Base-by-base conservation (phyloP, 805 yeast genomes). In the Metschnikowia santaceciliae region DNA sequence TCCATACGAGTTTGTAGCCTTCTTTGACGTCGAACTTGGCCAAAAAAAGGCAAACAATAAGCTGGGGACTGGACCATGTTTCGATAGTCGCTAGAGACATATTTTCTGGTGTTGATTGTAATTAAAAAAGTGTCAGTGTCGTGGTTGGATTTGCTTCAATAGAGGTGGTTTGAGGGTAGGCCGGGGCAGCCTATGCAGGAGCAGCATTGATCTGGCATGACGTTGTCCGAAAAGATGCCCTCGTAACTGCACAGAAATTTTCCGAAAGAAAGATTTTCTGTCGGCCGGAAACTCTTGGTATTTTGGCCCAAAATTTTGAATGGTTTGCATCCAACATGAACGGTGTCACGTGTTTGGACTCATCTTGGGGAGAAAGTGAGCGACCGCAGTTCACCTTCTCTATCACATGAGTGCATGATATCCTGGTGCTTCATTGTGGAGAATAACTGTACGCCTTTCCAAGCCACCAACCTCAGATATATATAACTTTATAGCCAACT, bases 1-100 rank as follows among this genome's bases (percentile, higher is more conserved):
- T 54, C 76, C 76, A 74, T n/a, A 65, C 64, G 46, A 72, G 52
- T 40, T 65, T 63, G 57, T 74, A 72, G 32, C 77, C 78, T 5
- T 58, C 48, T 17, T 59, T 60, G 20, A 61, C 57, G 55, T 74
- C 74, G 54, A 74, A 74, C 22, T 70, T 63, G 40, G 66, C 64
- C 34, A 74, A 58, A 50, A 72, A 74, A 15, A 71, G 46, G 2
- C 69, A 66, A 11, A 60, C 62, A 4, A 71, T 64, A 46, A 62
- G 63, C 15, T 75, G 63, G 4, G 66, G 52, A 3, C 35, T 14
- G n/a, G 37, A 33, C 32, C 19, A 42, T 32, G 46, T 42, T 20
- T 42, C 46, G 2, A 42, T 42, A n/a, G n/a, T 19, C 38, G 38
- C 38, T 32, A 34, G 30, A 32, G 46, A 23, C 46, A 42, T 42